Evolutionary conservation across 2,329 filamentous ascomycete genomes (phyloP).

Genomic region (Mollisiaceae sp.): DNA sequence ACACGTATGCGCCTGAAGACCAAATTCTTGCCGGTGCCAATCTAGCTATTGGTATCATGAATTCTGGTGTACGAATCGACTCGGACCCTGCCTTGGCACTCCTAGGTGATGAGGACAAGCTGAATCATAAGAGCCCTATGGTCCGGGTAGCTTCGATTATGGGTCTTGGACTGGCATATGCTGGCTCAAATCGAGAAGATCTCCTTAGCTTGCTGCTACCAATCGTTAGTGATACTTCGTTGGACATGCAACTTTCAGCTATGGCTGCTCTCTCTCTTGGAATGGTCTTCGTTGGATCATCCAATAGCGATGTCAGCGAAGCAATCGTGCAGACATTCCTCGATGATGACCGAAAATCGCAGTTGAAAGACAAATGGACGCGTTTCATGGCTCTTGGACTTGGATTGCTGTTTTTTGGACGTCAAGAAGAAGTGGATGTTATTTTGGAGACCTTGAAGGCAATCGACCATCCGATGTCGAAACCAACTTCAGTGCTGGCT

Average conservation of each 20-base stretch:
- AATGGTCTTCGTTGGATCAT: constrained; percentile 90
- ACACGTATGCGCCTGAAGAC: constrained; percentile 82
- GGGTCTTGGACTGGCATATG: constrained; percentile 93
- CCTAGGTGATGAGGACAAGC: constrained; percentile 78
- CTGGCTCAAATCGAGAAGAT: constrained; percentile 90
- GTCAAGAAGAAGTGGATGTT: constrained; percentile 98
- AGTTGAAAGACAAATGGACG: constrained; percentile 98
- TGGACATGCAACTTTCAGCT: constrained; percentile 94
- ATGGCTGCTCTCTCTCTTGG: constrained; percentile 94
- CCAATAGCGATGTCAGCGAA: constrained; percentile 87
- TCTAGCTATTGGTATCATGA: constrained; percentile 94
- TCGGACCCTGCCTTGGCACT: constrained; percentile 90
- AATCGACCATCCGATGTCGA: constrained; percentile 95
- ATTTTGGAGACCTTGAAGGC: constrained; percentile 96
- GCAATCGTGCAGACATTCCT: constrained; percentile 91
- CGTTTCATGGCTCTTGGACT: constrained; percentile 94
- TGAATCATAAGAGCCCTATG: constrained; percentile 77
- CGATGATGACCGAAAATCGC: constrained; percentile 88
- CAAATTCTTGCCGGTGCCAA: constrained; percentile 90
- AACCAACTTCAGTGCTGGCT: constrained; percentile 90
- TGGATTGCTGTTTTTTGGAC: constrained; percentile 92
- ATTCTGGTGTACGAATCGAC: constrained; percentile 87
- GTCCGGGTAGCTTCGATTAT: constrained; percentile 88
- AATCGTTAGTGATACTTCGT: constrained; percentile 80
- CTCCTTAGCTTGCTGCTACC: constrained; percentile 85